A percentile compares a stretch with the other conserved stretches of the same genome.
These are phyloP conservation scores for Plenodomus biglobosus DNA, from an alignment of 2,329 filamentous ascomycete species.

Conservation along the genomic window DNA sequence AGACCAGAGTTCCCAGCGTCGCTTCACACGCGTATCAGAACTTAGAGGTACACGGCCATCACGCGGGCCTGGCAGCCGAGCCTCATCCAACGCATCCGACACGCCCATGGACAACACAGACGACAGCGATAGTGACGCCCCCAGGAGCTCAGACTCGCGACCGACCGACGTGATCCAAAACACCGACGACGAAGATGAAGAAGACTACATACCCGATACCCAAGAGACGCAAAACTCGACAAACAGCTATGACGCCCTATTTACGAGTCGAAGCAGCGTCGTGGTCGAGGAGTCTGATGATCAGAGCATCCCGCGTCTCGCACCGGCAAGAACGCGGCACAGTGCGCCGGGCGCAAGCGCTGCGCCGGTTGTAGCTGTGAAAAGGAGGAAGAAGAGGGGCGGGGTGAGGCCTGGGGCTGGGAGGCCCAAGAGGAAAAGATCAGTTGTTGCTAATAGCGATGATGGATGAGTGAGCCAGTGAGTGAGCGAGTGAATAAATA, in stretches of 20 bases:
- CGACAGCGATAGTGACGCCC: not conserved
- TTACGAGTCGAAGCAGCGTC: not conserved
- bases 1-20: not conserved
- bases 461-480: constrained; percentile 6
- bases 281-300: not conserved
- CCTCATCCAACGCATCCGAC: not conserved
- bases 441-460: constrained; percentile 14
- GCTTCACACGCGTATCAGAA: not conserved
- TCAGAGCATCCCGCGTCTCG: not conserved
- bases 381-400: constrained; percentile 6
- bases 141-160: not conserved
- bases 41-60: not conserved
- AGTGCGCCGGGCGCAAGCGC: no score
- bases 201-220: constrained; percentile 5
- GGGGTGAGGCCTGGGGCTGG: constrained; percentile 7
- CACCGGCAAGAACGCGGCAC: constrained; percentile 1
- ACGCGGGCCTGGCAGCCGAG: not conserved
- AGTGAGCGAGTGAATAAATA: no score
- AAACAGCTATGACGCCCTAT: not conserved
- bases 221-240: not conserved
- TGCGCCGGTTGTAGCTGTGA: constrained; percentile 5
- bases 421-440: constrained; percentile 17
- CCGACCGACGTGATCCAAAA: constrained; percentile 8
- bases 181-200: constrained; percentile 14
- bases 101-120: not conserved